phyloP scores from a whole-genome alignment of 2,329 filamentous ascomycete genomes.

The Didymosphaeria variabile region DNA sequence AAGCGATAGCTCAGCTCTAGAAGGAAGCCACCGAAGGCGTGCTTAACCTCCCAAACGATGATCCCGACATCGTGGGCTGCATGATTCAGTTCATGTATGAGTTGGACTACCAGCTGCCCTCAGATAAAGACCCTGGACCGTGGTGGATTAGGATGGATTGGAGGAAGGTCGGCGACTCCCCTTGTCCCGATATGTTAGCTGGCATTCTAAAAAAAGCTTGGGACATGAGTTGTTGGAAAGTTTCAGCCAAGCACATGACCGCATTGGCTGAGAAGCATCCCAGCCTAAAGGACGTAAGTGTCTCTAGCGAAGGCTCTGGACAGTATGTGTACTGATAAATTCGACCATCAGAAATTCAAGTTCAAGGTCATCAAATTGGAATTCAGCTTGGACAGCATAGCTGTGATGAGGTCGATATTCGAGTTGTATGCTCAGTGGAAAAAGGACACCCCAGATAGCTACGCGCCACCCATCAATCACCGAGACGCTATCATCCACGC shows the following conservation, averaged over 20 bases:
- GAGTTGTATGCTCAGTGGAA: neutral
- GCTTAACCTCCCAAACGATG: slow-evolving; percentile 20
- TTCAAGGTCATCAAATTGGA: neutral
- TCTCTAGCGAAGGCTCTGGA: too few relatives aligned
- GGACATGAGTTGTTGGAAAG: neutral
- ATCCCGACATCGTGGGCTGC: slow-evolving; percentile 20
- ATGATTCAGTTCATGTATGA: slow-evolving; percentile 23
- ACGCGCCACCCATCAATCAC: neutral
- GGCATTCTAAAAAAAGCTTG: neutral
- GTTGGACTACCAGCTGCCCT: slow-evolving; percentile 14
- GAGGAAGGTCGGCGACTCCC: too few relatives aligned
- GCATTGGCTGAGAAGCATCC: neutral
- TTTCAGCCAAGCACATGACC: neutral
- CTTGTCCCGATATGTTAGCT: too few relatives aligned
- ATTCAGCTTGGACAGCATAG: neutral
- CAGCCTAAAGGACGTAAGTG: neutral
- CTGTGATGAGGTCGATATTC: neutral
- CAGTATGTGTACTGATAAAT: neutral
- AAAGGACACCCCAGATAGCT: neutral
- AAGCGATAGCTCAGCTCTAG: neutral
- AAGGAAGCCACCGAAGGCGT: slow-evolving; percentile 16
- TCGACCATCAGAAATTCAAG: neutral
- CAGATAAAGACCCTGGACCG: slow-evolving; percentile 3
- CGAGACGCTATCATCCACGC: slow-evolving; percentile 14
- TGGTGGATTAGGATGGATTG: neutral